Conservation (phyloP, 1,139 yeast species). For the Blastobotrys raffinosifermentans region DNA sequence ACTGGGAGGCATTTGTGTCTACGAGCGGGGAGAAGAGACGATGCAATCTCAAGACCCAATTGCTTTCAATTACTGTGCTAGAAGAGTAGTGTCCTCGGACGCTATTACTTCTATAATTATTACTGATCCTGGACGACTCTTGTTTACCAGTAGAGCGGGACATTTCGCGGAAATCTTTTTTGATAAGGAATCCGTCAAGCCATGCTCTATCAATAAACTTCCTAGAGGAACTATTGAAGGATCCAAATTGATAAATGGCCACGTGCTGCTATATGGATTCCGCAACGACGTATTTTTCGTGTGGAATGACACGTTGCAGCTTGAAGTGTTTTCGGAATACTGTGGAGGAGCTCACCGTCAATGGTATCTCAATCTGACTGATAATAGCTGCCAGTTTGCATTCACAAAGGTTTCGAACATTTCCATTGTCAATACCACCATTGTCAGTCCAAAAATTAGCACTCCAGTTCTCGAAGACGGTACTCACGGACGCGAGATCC, state of each 20-base stretch:
- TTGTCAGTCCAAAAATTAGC: constrained; percentile 24
- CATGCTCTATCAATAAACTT: constrained; percentile 56
- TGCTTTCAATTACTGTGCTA: constrained; percentile 35
- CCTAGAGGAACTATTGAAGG: constrained; percentile 82
- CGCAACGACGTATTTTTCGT: constrained; percentile 70
- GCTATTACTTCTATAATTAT: constrained; percentile 54
- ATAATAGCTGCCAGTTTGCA: constrained; percentile 33
- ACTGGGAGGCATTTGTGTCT: constrained; percentile 58
- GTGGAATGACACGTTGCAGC: constrained; percentile 76
- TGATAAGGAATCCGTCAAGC: constrained; percentile 23
- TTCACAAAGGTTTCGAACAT: constrained; percentile 49
- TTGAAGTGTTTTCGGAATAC: constrained; percentile 60
- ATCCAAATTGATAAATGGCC: constrained; percentile 42
- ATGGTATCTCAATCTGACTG: constrained; percentile 43
- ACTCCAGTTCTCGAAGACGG: constrained; percentile 45
- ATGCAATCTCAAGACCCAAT: constrained; percentile 17
- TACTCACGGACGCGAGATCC: constrained; percentile 80
- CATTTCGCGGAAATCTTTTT: constrained; percentile 10
- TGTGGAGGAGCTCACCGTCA: constrained; percentile 92
- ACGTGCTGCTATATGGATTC: constrained; percentile 70
- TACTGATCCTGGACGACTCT: constrained; percentile 10
- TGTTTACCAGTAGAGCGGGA: constrained; percentile 30
- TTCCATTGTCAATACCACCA: constrained; percentile 10
- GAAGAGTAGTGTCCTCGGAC: constrained; percentile 64
- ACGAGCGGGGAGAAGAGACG: constrained; percentile 35